A percentile compares a stretch with the other conserved stretches of the same genome.
Evolutionary conservation across 495 filamentous ascomycete species (phyloP).

Genomic region (Parmelia sp.): DNA sequence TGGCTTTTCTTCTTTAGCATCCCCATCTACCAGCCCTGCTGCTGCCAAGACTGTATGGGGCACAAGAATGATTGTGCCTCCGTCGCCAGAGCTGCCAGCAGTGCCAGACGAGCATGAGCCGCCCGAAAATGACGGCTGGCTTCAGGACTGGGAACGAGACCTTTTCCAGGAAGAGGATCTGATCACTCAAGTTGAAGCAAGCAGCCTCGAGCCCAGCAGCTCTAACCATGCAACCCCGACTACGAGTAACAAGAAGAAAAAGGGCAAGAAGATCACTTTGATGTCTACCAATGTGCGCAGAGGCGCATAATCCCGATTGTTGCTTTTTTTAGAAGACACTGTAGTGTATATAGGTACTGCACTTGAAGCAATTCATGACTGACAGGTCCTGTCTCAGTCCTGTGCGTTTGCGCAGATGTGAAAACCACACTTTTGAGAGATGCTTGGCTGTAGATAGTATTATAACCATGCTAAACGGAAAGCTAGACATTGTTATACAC

Average conservation of each 20-base stretch:
- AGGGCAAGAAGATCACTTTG: constrained; percentile 86
- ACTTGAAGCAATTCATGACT: too few species aligned
- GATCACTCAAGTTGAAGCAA: constrained; percentile 36
- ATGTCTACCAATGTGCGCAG: constrained; percentile 80
- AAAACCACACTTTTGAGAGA: not conserved
- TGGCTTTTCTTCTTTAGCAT: constrained; percentile 57
- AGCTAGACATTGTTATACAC: not conserved
- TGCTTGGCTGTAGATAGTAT: not conserved
- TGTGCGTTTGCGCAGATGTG: too few species aligned
- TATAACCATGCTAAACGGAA: not conserved
- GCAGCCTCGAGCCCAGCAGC: constrained; percentile 33
- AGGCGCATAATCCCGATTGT: constrained; percentile 45
- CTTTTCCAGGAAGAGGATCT: constrained; percentile 48
- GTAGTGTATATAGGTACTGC: constrained; percentile 13
- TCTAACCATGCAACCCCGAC: constrained; percentile 25
- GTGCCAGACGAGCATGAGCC: constrained; percentile 34
- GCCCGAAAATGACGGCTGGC: constrained; percentile 67
- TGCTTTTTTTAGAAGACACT: not conserved
- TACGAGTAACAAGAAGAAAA: constrained; percentile 67
- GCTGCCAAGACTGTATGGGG: constrained; percentile 81
- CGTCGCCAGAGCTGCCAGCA: constrained; percentile 41
- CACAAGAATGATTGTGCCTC: constrained; percentile 55
- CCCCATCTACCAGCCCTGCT: constrained; percentile 71
- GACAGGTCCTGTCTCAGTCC: too few species aligned
- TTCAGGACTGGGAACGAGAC: constrained; percentile 68